Percentiles rank a stretch among this genome's conserved stretches.
phyloP scores from a whole-genome alignment of 495 filamentous ascomycete genomes.

The Aspergillus cavernicola region DNA sequence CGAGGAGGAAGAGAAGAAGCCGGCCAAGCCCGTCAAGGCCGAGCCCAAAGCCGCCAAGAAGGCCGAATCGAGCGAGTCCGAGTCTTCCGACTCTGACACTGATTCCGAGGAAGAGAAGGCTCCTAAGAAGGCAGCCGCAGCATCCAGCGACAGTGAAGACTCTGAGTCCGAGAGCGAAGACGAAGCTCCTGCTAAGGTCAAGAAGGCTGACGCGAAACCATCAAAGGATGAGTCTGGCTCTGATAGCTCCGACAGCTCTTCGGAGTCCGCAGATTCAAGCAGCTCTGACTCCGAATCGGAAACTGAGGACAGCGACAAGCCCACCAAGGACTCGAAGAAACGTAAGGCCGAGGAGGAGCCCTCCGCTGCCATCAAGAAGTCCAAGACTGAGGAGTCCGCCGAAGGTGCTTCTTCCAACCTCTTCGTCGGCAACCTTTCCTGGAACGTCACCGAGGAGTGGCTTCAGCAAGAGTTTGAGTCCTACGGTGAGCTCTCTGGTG shows the following conservation, averaged over 20 bases:
- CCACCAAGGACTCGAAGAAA: slow-evolving; percentile 66
- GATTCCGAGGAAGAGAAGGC: slow-evolving; percentile 39
- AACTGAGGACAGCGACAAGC: slow-evolving; percentile 43
- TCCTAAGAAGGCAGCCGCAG: slow-evolving; percentile 30
- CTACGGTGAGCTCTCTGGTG: slow-evolving; percentile 72
- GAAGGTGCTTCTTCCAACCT: slow-evolving; percentile 66
- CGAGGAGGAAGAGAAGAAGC: slow-evolving; percentile 36
- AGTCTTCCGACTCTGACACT: slow-evolving; percentile 22
- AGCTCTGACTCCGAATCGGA: slow-evolving; percentile 51
- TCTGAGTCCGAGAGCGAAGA: slow-evolving; percentile 32
- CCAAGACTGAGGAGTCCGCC: slow-evolving; percentile 67
- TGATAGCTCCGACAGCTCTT: slow-evolving; percentile 23
- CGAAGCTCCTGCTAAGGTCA: slow-evolving; percentile 24
- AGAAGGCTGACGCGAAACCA: slow-evolving; percentile 27
- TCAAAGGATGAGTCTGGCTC: not conserved
- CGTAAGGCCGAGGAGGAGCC: slow-evolving; percentile 79
- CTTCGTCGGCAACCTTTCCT: slow-evolving; percentile 91
- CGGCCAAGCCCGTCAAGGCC: slow-evolving; percentile 26
- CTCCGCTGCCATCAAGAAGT: slow-evolving; percentile 69
- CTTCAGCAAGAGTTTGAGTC: slow-evolving; percentile 80
- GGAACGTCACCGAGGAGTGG: slow-evolving; percentile 91
- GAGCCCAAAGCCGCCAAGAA: slow-evolving; percentile 23
- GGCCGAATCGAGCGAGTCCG: slow-evolving; percentile 21
- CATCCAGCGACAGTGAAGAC: slow-evolving; percentile 24
- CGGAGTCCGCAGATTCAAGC: slow-evolving; percentile 33